These are phyloP conservation scores for Phallus indusiatus DNA, from an alignment of 768 basidiomycete species.

Conservation along the genomic window DNA sequence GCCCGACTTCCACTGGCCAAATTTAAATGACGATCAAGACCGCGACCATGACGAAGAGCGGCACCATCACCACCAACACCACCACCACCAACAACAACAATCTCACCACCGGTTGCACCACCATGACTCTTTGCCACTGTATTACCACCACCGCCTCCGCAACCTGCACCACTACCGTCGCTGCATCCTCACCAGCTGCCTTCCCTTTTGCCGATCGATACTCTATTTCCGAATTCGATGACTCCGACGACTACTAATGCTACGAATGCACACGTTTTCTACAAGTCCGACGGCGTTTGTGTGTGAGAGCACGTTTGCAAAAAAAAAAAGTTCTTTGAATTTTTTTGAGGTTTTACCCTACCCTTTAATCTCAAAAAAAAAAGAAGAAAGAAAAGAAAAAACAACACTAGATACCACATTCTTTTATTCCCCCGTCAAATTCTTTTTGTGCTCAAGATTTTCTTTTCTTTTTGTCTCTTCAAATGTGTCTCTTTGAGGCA, in stretches of 20 bases:
- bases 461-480: not conserved
- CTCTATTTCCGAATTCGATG: not conserved
- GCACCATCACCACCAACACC: conserved; percentile 1
- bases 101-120: not conserved
- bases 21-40: not conserved
- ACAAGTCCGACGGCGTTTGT: conserved; percentile 6
- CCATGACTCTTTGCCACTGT: not conserved
- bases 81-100: not conserved
- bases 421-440: not conserved
- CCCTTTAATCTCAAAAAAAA: not conserved
- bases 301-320: not conserved
- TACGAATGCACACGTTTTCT: not conserved
- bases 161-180: not conserved
- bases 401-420: not conserved
- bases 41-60: conserved; percentile 4
- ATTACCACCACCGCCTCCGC: not conserved
- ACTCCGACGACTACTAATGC: not conserved
- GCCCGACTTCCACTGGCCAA: conserved; percentile 11
- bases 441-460: not conserved
- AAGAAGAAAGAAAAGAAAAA: not conserved
- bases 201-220: not conserved
- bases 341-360: not conserved
- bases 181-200: not conserved
- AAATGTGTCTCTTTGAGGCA: too few species aligned
- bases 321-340: not conserved